Evolutionary conservation across 163 green algal species (phyloP), one percentile per base, ranked within the genome.

Genomic region (Botryococcus braunii): DNA sequence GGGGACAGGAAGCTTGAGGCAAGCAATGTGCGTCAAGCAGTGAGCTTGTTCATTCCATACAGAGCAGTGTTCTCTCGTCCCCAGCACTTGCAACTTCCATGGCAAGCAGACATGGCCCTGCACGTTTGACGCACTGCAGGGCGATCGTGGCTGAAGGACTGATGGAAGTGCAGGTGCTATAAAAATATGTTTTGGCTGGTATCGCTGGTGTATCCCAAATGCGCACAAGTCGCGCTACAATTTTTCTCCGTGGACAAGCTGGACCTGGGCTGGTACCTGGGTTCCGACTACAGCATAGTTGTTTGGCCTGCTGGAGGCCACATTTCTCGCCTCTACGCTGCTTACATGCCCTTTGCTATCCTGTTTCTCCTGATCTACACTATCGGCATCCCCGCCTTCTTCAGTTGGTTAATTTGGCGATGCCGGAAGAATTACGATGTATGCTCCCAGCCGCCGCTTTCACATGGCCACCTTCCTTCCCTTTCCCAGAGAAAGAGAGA

Each of bases 121-220:
- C n/a, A n/a, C n/a, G n/a, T n/a, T n/a, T n/a, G n/a, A n/a, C n/a
- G n/a, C n/a, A n/a, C n/a, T n/a, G n/a, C n/a, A n/a, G n/a, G n/a
- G n/a, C n/a, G n/a, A n/a, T n/a, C n/a, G n/a, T n/a, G n/a, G n/a
- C n/a, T n/a, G n/a, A n/a, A n/a, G n/a, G n/a, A n/a, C n/a, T 1
- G 39, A 37, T 68, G 62, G 7, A 31, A 21, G n/a, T 2, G 29
- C 62, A 75, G 75, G 40, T 85, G 78, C 65, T 85, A 72, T 52
- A 83, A 83, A 52, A 85, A 85, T 56, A 69, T 63, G 39, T 83
- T 83, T 50, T 85, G 77, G 69, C 62, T 83, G n/a, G 67, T 83
- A 39, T 81, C 76, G 21, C 68, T 85, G 62, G 59, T 85, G 9
- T 85, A 85, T 69, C 78, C 78, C 7, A 57, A 66, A 46, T 73